Percentiles rank a stretch among this genome's conserved stretches.
Conservation (phyloP, 305 asterid species). For the Solanum hybrid region DNA sequence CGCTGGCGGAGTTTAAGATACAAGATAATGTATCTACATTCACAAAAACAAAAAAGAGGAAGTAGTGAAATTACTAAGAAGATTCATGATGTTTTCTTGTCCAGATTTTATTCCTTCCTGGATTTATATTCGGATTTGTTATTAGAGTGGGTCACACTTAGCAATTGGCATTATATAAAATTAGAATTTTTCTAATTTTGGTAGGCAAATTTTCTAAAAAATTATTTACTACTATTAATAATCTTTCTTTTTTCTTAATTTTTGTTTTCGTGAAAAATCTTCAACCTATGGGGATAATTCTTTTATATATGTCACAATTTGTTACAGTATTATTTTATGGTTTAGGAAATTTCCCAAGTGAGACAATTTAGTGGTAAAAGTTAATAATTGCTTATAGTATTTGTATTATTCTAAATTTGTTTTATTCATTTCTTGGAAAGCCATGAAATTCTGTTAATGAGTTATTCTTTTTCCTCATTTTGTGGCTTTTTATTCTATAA, state of each 20-base stretch:
- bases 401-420: neutral
- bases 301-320: neutral
- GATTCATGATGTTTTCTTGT: slow-evolving; percentile 4
- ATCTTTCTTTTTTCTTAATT: neutral
- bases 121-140: slow-evolving; percentile 1
- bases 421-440: neutral
- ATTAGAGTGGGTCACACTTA: neutral
- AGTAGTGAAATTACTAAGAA: neutral
- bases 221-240: neutral
- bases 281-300: neutral
- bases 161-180: neutral
- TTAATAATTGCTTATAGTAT: neutral
- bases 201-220: neutral
- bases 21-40: neutral
- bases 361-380: neutral
- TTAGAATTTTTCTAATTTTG: neutral
- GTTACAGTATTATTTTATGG: neutral
- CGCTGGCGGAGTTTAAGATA: neutral
- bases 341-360: slow-evolving; percentile 4
- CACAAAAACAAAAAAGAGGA: neutral
- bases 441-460: neutral
- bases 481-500: slow-evolving; percentile 1
- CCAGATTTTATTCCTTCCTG: neutral
- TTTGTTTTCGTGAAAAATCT: neutral
- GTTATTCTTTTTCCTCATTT: neutral